Percentiles rank a stretch among this genome's conserved stretches.
Evolutionary conservation across 768 basidiomycete species (phyloP).

Genomic region (Serpula lacrymans): DNA sequence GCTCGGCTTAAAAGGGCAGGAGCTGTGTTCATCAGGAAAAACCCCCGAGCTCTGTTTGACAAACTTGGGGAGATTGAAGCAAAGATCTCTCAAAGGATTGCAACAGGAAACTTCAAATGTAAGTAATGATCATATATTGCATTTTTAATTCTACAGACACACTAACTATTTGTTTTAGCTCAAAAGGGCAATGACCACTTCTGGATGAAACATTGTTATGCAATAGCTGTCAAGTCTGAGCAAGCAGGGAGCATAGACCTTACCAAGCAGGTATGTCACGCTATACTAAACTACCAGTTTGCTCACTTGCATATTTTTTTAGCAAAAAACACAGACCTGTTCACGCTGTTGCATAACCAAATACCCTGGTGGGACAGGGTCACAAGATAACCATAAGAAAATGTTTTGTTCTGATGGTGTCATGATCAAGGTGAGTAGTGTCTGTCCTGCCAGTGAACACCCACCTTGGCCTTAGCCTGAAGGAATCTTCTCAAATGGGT

Average conservation of each 20-base stretch:
- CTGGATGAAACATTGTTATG: slow-evolving; percentile 5
- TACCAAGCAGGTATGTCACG: background rate
- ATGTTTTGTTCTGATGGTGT: too few species aligned
- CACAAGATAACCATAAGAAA: slow-evolving; percentile 8
- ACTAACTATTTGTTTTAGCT: slow-evolving; percentile 3
- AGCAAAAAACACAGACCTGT: background rate
- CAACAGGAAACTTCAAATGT: slow-evolving; percentile 6
- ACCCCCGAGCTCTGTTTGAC: slow-evolving; percentile 3
- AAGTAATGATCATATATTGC: background rate
- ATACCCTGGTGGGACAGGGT: slow-evolving; percentile 6
- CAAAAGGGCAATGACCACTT: background rate
- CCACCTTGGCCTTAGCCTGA: too few species aligned
- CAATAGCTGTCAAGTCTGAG: background rate
- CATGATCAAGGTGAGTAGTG: too few species aligned
- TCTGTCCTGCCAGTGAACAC: too few species aligned
- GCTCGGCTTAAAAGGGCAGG: too few species aligned
- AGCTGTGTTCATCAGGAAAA: too few species aligned
- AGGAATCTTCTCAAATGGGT: too few species aligned
- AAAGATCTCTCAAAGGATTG: slow-evolving; percentile 3
- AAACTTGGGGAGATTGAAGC: slow-evolving; percentile 6
- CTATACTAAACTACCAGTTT: background rate
- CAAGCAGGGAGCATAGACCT: background rate
- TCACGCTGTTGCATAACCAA: slow-evolving; percentile 3
- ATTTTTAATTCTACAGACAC: background rate
- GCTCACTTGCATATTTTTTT: background rate